Evolutionary conservation across 2,329 filamentous ascomycete species (phyloP).

Genomic region (Trichoderma asperellum): DNA sequence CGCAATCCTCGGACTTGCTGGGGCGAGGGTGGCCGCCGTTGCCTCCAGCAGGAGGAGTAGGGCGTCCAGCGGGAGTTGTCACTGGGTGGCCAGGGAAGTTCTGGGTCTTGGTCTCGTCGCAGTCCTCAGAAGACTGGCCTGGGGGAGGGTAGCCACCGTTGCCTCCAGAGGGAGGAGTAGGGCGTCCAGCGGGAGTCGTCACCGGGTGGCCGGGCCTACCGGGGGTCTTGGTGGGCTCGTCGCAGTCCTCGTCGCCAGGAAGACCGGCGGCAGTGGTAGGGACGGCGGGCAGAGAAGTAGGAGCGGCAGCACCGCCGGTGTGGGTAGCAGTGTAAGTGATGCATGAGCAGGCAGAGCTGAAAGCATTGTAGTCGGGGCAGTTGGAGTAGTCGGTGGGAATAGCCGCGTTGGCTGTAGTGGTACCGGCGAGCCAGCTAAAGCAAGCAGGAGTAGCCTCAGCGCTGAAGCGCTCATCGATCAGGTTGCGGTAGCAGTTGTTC

Average conservation of each 20-base stretch:
- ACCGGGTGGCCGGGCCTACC: background rate
- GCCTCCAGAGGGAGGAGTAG: background rate
- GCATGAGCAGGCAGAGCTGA: conserved; percentile 46
- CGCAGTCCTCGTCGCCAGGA: conserved; percentile 18
- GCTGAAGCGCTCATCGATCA: conserved; percentile 41
- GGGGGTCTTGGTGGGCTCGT: background rate
- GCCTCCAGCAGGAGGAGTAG: conserved; percentile 17
- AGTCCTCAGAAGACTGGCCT: background rate
- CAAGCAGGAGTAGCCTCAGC: conserved; percentile 41
- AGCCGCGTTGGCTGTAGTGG: conserved; percentile 35
- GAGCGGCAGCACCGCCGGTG: conserved; percentile 31
- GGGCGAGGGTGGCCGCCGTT: background rate
- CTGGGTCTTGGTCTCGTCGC: conserved; percentile 22
- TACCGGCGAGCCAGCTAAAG: conserved; percentile 39
- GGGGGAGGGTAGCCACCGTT: no score
- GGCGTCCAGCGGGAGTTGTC: conserved; percentile 19
- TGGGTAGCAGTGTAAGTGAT: conserved; percentile 43
- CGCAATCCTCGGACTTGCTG: background rate
- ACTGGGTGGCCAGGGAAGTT: background rate
- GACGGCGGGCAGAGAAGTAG: conserved; percentile 24
- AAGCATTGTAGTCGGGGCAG: conserved; percentile 34
- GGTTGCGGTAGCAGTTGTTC: conserved; percentile 45
- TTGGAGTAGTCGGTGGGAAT: conserved; percentile 41
- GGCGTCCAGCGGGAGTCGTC: conserved; percentile 1
- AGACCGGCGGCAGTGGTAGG: conserved; percentile 30